Evolutionary conservation across 2,329 filamentous ascomycete genomes (phyloP).

Genomic region (Coniochaeta sp.): DNA sequence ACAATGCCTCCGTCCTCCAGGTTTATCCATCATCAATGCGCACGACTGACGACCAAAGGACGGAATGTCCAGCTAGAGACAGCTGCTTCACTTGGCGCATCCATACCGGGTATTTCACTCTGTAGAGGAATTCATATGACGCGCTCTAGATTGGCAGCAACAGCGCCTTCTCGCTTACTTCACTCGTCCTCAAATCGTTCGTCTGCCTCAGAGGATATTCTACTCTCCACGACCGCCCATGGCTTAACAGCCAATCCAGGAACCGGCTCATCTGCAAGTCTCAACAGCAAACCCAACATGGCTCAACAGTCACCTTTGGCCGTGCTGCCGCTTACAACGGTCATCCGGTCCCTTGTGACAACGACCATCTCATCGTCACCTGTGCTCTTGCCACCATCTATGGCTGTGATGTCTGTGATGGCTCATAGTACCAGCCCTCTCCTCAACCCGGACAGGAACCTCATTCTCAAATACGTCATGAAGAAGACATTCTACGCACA

Average conservation of each 20-base stretch:
- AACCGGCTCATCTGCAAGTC: too few relatives aligned
- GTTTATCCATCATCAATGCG: not conserved
- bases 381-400: conserved; percentile 60
- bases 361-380: conserved; percentile 64
- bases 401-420: conserved; percentile 60
- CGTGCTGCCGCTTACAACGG: conserved; percentile 56
- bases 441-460: conserved; percentile 70
- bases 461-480: conserved; percentile 59
- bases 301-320: conserved; percentile 41
- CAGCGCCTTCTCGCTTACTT: conserved; percentile 15
- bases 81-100: not conserved
- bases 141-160: not conserved
- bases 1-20: not conserved
- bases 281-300: conserved; percentile 3
- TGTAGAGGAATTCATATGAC: not conserved
- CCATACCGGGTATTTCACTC: not conserved
- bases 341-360: conserved; percentile 64
- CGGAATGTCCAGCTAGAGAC: not conserved
- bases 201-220: conserved; percentile 11
- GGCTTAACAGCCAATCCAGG: not conserved
- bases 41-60: not conserved
- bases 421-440: conserved; percentile 61
- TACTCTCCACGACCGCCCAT: conserved; percentile 5
- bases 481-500: conserved; percentile 85
- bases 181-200: conserved; percentile 19